Percentiles rank a stretch among this genome's conserved stretches.
phyloP scores from a whole-genome alignment of 1,284 basidiomycete genomes.

The Tilletia setariae region DNA sequence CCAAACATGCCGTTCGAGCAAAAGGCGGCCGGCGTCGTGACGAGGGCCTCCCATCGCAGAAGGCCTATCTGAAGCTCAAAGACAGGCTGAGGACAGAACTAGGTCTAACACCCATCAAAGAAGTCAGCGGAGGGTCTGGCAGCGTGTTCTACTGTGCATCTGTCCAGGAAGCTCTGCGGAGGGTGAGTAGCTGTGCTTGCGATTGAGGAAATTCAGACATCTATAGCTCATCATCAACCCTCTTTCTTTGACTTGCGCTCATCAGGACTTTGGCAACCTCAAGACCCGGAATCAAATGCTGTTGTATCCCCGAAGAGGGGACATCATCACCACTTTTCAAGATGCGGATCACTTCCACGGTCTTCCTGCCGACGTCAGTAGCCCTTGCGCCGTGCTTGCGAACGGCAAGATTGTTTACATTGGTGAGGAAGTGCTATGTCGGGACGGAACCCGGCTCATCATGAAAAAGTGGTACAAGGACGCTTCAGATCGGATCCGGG shows the following conservation, averaged over 20 bases:
- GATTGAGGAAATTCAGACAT: neutral
- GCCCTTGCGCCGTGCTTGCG: neutral
- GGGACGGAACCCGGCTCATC: no score
- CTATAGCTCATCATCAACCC: neutral
- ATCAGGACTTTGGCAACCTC: neutral
- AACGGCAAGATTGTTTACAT: neutral
- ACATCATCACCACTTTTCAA: neutral
- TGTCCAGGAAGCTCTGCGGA: neutral
- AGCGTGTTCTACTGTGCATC: neutral
- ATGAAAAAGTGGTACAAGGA: no score
- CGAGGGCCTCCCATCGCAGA: neutral
- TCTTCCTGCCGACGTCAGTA: neutral
- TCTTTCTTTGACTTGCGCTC: neutral
- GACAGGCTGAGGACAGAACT: neutral
- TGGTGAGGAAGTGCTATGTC: neutral
- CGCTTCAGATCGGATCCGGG: no score
- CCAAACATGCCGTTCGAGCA: neutral
- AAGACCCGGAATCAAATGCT: neutral
- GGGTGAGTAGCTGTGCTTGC: neutral
- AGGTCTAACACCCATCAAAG: neutral
- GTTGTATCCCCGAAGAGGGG: neutral
- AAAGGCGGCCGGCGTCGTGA: neutral
- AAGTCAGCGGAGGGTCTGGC: neutral
- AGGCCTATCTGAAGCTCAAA: neutral
- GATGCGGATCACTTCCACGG: neutral